These are phyloP conservation scores for Licmophora abbreviata DNA, from an alignment of 108 stramenopile genomes.

Conservation along the genomic window DNA sequence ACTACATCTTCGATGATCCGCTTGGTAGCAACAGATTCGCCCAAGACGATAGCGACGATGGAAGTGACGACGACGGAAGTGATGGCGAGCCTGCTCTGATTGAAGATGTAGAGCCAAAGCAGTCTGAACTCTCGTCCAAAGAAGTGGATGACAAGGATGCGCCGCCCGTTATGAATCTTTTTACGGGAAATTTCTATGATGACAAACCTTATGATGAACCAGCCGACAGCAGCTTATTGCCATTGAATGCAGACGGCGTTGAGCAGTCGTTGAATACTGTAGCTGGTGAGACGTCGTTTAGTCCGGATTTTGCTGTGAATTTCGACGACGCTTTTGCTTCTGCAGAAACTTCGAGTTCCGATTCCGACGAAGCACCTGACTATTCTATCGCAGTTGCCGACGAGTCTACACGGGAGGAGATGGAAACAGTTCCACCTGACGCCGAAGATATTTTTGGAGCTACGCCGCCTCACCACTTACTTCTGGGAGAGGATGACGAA, in stretches of 20 bases:
- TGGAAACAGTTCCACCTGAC: no score
- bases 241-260: no score
- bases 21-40: constrained; percentile 33
- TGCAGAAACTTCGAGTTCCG: not conserved
- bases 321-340: constrained; percentile 22
- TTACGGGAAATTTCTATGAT: constrained; percentile 78
- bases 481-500: constrained; percentile 1
- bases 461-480: not conserved
- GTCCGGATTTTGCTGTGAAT: constrained; percentile 28
- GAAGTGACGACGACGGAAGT: constrained; percentile 16
- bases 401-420: no score
- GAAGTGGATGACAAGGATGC: constrained; percentile 21
- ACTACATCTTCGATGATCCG: constrained; percentile 72
- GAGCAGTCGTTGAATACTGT: not conserved
- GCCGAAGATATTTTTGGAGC: constrained; percentile 4
- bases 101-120: constrained; percentile 1
- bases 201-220: no score
- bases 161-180: constrained; percentile 64
- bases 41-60: constrained; percentile 13
- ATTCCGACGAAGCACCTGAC: no score
- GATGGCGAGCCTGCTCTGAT: constrained; percentile 4
- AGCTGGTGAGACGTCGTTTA: constrained; percentile 2
- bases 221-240: no score
- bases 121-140: constrained; percentile 1
- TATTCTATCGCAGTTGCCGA: no score